Percentiles rank a stretch among this genome's conserved stretches.
Conservation (phyloP, 441 rosid genomes). For the Pelargonium cotyledonis region DNA sequence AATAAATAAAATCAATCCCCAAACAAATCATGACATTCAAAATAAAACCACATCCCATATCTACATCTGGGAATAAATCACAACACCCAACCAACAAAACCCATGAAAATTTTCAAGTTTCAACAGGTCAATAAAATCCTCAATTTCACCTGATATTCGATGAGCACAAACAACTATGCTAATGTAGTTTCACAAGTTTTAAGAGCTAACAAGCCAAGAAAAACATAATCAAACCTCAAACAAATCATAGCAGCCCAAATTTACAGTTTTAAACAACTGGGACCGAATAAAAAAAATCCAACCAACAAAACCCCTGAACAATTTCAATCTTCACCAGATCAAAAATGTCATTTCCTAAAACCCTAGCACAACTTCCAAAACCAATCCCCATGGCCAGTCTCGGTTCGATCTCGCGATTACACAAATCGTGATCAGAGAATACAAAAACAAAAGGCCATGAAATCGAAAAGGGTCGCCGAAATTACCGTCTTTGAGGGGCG, state of each 20-base stretch:
- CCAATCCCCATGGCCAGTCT: background rate
- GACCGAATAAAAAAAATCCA: background rate
- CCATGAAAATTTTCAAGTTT: no score
- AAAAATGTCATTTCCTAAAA: background rate
- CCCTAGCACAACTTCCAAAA: background rate
- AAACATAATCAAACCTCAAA: background rate
- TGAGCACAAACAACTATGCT: no score
- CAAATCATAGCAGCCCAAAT: background rate
- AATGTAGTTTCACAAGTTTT: no score
- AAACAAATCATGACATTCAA: background rate
- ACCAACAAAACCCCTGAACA: background rate
- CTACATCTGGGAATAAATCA: no score
- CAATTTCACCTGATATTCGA: no score
- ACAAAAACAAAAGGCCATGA: background rate
- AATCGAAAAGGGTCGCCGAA: background rate
- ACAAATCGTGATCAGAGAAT: background rate
- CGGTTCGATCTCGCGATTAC: background rate
- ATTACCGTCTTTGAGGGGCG: conserved; percentile 90
- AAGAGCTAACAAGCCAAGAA: background rate
- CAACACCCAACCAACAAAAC: no score
- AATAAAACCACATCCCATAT: background rate
- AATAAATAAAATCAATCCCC: no score
- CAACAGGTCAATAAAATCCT: no score
- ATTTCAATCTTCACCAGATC: background rate
- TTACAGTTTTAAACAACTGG: background rate